Base-by-base conservation (phyloP, 2,329 filamentous ascomycete genomes). In the Lasiodiplodia theobromae region DNA sequence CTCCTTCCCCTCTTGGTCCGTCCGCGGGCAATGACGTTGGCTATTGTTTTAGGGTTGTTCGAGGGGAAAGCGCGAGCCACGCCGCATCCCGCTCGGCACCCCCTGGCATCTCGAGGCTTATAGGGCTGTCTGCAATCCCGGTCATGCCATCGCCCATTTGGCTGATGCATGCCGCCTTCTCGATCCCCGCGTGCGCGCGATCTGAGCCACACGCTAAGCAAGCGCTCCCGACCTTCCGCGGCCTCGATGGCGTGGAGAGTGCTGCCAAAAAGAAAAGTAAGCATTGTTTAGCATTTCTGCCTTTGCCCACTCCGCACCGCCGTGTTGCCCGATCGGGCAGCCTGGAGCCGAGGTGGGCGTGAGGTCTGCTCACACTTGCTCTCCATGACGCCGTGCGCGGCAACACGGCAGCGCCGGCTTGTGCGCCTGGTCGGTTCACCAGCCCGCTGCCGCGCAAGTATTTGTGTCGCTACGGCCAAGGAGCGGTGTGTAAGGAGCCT, bases 191-290 rank as follows among this genome's bases (percentile, higher is more conserved):
- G 40, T 47, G 40, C 18, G 40, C n/a, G 18, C 40, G 40, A 47
- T 47, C 40, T 47, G 40, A n/a, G 18, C 40, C 18, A 47, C 47
- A 37, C 60, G 60, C 60, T 64, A 64, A 37, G n/a, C 44, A 64
- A 64, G 60, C 60, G 60, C 47, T 52, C 6, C 60, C 60, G 60
- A 47, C 18, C 44, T 37, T 64, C 47, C 60, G 60, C 60, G 60
- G 14, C 60, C 28, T n/a, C 28, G 47, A 52, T 31, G 2, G 44
- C 23, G 37, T n/a, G 18, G 40, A 5, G 10, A 21, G 18, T 18
- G 10, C 40, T 38, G 37, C 37, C 10, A 38, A 38, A 38, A 38
- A 38, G 14, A 25, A 57, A 57, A 31, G 34, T 57, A 21, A 54
- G 28, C 53, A 18, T 31, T 37, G 8, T 57, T 23, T n/a, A 31